phyloP scores from a whole-genome alignment of 768 basidiomycete genomes.

The Heimioporus sp. region DNA sequence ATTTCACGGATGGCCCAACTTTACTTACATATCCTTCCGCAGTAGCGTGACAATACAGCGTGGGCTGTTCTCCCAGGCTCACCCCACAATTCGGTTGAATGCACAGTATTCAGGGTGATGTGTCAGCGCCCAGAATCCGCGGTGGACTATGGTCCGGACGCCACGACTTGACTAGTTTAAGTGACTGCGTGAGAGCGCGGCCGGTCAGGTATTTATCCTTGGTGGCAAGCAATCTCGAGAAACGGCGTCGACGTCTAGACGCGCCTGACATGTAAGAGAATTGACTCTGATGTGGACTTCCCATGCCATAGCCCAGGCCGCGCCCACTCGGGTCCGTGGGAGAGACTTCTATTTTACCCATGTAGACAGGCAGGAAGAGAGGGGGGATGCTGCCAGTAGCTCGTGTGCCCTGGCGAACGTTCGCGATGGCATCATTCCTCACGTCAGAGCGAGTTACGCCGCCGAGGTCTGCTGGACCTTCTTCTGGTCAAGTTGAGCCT shows the following conservation, averaged over 20 bases:
- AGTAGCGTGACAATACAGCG: constrained; percentile 1
- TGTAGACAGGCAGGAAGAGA: neutral
- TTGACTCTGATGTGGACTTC: neutral
- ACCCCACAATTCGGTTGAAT: neutral
- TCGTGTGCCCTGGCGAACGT: neutral
- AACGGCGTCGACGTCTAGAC: too few relatives aligned
- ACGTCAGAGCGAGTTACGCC: neutral
- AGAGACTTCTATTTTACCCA: neutral
- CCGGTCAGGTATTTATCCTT: too few relatives aligned
- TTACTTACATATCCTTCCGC: constrained; percentile 15
- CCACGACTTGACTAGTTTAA: neutral
- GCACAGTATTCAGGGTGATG: neutral
- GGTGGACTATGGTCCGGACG: neutral
- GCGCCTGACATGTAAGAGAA: too few relatives aligned
- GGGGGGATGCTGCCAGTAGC: neutral
- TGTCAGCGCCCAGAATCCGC: neutral
- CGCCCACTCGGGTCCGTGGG: neutral
- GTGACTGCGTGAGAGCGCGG: neutral
- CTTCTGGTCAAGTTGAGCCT: too few relatives aligned
- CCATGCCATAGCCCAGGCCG: neutral
- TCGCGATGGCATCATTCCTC: neutral
- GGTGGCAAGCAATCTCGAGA: too few relatives aligned
- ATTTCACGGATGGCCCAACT: constrained; percentile 9
- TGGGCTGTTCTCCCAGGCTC: neutral
- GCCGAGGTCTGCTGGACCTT: too few relatives aligned